phyloP scores from a whole-genome alignment of 2,329 filamentous ascomycete species.

The Trichophyton mentagrophytes region DNA sequence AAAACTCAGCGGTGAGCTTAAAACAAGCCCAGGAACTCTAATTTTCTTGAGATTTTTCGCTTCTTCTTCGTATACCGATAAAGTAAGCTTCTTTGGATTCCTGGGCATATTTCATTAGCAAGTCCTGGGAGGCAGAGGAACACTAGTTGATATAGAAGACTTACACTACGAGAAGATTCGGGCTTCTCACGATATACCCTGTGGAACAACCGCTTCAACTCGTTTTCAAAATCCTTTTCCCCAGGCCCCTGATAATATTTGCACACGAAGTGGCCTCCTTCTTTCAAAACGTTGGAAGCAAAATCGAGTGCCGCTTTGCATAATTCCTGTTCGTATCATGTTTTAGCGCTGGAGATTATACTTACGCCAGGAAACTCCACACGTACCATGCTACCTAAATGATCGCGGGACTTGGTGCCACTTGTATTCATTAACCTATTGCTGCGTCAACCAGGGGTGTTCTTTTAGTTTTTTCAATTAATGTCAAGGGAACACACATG shows the following conservation, averaged over 20 bases:
- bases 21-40: neutral
- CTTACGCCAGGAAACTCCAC: neutral
- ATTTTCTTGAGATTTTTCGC: neutral
- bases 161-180: constrained; percentile 72
- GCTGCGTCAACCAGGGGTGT: neutral
- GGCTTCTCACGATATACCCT: constrained; percentile 83
- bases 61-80: constrained; percentile 60
- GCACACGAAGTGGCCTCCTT: constrained; percentile 83
- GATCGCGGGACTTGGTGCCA: constrained; percentile 73
- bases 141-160: constrained; percentile 21
- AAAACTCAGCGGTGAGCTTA: neutral
- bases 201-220: constrained; percentile 62
- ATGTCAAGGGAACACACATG: constrained; percentile 79
- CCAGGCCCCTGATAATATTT: constrained; percentile 93
- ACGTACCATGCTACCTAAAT: constrained; percentile 81
- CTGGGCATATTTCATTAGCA: constrained; percentile 32
- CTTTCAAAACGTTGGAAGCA: constrained; percentile 66
- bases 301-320: constrained; percentile 77
- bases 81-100: constrained; percentile 81
- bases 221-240: constrained; percentile 64
- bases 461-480: neutral
- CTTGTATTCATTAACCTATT: constrained; percentile 99
- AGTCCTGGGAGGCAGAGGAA: neutral
- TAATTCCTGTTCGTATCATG: constrained; percentile 52
- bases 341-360: constrained; percentile 4